Conservation (phyloP, 108 stramenopile genomes). For the Cafeteria roenbergensis region DNA sequence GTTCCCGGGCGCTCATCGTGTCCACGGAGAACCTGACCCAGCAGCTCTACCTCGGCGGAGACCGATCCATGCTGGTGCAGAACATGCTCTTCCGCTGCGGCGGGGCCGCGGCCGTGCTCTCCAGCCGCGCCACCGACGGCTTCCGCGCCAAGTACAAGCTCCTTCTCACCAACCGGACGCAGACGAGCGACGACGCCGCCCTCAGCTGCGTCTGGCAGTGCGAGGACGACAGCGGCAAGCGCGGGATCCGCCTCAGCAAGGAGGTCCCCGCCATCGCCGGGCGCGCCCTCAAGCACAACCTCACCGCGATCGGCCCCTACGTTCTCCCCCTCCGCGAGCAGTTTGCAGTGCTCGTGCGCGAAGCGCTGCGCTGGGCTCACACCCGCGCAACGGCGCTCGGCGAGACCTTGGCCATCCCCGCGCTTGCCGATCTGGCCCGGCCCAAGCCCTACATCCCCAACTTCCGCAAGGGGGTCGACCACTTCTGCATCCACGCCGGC, state of each 20-base stretch:
- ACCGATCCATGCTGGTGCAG: conserved; percentile 78
- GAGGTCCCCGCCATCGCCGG: conserved; percentile 92
- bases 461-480: conserved; percentile 88
- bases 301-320: conserved; percentile 77
- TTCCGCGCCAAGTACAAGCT: conserved; percentile 90
- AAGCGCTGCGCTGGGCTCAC: conserved; percentile 39
- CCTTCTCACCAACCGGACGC: conserved; percentile 80
- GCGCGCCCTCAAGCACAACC: conserved; percentile 87
- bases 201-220: conserved; percentile 80
- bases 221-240: conserved; percentile 60
- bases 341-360: conserved; percentile 60
- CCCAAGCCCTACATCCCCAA: conserved; percentile 78
- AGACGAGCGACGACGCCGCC: conserved; percentile 66
- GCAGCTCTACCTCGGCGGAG: conserved; percentile 87
- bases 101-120: conserved; percentile 85
- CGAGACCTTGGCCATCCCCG: conserved; percentile 26
- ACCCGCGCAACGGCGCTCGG: conserved; percentile 41
- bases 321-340: conserved; percentile 85
- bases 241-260: conserved; percentile 80
- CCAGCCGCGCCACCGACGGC: conserved; percentile 80
- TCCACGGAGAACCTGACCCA: conserved; percentile 90
- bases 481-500: conserved; percentile 95
- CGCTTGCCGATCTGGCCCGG: conserved; percentile 18
- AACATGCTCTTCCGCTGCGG: conserved; percentile 95
- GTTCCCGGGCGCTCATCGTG: conserved; percentile 67